Conservation (phyloP, 768 basidiomycete species). For the Boletus vermiculosoides region DNA sequence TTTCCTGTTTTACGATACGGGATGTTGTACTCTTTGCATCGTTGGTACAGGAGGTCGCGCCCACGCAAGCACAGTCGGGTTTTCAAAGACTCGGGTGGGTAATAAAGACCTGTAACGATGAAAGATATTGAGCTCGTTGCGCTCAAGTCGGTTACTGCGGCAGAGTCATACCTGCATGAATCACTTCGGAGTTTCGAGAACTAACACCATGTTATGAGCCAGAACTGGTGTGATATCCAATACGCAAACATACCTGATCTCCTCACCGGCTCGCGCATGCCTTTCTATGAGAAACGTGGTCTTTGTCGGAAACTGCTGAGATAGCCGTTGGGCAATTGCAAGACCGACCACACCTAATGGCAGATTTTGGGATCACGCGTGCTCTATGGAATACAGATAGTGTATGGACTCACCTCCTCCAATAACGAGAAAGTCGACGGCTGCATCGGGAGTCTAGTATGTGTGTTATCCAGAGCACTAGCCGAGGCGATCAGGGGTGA, state of each 20-base stretch:
- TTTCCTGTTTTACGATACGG: slow-evolving; percentile 79
- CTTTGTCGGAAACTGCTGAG: slow-evolving; percentile 58
- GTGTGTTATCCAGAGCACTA: neutral
- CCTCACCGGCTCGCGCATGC: slow-evolving; percentile 72
- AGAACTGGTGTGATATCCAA: neutral
- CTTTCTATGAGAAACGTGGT: slow-evolving; percentile 83
- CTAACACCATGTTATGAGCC: slow-evolving; percentile 36
- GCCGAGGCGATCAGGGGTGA: neutral
- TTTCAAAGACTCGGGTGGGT: slow-evolving; percentile 81
- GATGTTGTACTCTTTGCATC: slow-evolving; percentile 62
- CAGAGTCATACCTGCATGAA: slow-evolving; percentile 68
- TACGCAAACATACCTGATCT: slow-evolving; percentile 61
- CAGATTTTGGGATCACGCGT: neutral
- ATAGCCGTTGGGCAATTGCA: slow-evolving; percentile 76
- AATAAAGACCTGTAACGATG: slow-evolving; percentile 65
- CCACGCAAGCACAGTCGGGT: slow-evolving; percentile 85
- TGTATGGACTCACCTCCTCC: slow-evolving; percentile 64
- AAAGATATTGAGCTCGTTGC: neutral
- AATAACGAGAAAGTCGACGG: slow-evolving; percentile 81
- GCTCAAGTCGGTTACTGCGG: neutral
- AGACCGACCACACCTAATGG: slow-evolving; percentile 78
- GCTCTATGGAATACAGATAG: neutral
- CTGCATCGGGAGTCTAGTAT: slow-evolving; percentile 58
- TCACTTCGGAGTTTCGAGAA: slow-evolving; percentile 92
- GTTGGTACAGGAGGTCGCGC: slow-evolving; percentile 76